These are phyloP conservation scores for Stagonosporopsis cucurbitacearum DNA, from an alignment of 2,329 filamentous ascomycete genomes.

Conservation along the genomic window DNA sequence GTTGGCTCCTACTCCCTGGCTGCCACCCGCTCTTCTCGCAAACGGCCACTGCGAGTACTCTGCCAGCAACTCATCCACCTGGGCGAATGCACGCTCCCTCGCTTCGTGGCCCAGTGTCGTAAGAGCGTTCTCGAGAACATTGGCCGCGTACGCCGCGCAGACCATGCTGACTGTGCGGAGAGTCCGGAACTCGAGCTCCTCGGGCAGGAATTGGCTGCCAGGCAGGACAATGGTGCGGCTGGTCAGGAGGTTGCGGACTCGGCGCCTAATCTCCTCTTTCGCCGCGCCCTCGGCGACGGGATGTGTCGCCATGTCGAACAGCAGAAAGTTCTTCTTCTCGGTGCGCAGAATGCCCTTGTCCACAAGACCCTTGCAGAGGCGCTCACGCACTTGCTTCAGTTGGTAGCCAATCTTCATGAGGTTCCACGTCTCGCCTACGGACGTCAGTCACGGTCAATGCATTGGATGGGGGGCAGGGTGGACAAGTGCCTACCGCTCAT, in stretches of 20 bases:
- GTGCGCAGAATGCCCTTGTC: constrained; percentile 98
- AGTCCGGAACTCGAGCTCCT: constrained; percentile 93
- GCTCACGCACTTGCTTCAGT: constrained; percentile 97
- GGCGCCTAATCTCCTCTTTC: constrained; percentile 94
- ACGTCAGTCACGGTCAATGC: constrained; percentile 28
- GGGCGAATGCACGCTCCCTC: constrained; percentile 90
- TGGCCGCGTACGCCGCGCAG: constrained; percentile 96
- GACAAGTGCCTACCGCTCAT: constrained; percentile 85
- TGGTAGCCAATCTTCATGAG: constrained; percentile 99
- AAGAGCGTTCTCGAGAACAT: constrained; percentile 97
- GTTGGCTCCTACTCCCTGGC: constrained; percentile 89
- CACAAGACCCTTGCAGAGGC: constrained; percentile 93
- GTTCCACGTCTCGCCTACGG: constrained; percentile 95
- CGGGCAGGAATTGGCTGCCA: constrained; percentile 85
- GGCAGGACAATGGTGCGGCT: constrained; percentile 92
- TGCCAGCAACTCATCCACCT: constrained; percentile 93
- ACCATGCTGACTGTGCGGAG: constrained; percentile 93
- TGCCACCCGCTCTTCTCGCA: constrained; percentile 76
- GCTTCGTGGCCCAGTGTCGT: constrained; percentile 93
- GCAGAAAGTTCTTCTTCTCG: constrained; percentile 98
- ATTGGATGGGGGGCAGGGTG: background rate
- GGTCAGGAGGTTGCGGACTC: constrained; percentile 90
- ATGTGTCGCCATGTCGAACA: constrained; percentile 99
- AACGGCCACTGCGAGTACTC: constrained; percentile 99
- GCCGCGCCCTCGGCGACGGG: constrained; percentile 94